Conservation (phyloP, 2,329 filamentous ascomycete genomes). For the Colletotrichum aenigma region DNA sequence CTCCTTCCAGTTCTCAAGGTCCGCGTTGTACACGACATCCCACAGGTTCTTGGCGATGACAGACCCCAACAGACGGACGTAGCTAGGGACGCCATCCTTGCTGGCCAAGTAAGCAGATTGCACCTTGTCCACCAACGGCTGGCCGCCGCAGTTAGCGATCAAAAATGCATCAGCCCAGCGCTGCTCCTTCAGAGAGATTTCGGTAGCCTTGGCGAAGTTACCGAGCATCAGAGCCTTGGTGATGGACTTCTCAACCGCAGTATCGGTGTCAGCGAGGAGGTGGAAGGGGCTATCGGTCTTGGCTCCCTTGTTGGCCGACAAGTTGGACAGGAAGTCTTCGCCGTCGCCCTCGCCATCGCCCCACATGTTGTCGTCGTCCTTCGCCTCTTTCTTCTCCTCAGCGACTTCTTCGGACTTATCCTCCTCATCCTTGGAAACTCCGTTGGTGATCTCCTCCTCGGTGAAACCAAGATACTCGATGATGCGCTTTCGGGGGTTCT, state of each 20-base stretch:
- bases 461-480: constrained; percentile 90
- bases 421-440: constrained; percentile 39
- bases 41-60: constrained; percentile 96
- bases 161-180: constrained; percentile 96
- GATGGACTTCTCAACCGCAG: constrained; percentile 81
- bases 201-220: constrained; percentile 87
- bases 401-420: constrained; percentile 33
- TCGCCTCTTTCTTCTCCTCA: constrained; percentile 32
- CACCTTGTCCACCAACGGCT: constrained; percentile 91
- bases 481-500: constrained; percentile 84
- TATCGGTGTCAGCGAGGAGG: constrained; percentile 84
- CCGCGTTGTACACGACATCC: constrained; percentile 97
- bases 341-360: constrained; percentile 69
- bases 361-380: constrained; percentile 72
- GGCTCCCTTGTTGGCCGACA: constrained; percentile 86
- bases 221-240: constrained; percentile 89
- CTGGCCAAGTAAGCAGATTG: constrained; percentile 89
- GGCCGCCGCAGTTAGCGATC: constrained; percentile 95
- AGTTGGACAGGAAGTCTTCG: constrained; percentile 78
- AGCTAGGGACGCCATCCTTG: constrained; percentile 84
- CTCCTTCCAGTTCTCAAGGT: constrained; percentile 94
- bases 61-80: constrained; percentile 86
- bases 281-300: constrained; percentile 96
- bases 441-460: constrained; percentile 59
- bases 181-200: constrained; percentile 86